These are phyloP conservation scores for Zelonia costaricensis DNA, from an alignment of 208 protist genomes.

Conservation along the genomic window DNA sequence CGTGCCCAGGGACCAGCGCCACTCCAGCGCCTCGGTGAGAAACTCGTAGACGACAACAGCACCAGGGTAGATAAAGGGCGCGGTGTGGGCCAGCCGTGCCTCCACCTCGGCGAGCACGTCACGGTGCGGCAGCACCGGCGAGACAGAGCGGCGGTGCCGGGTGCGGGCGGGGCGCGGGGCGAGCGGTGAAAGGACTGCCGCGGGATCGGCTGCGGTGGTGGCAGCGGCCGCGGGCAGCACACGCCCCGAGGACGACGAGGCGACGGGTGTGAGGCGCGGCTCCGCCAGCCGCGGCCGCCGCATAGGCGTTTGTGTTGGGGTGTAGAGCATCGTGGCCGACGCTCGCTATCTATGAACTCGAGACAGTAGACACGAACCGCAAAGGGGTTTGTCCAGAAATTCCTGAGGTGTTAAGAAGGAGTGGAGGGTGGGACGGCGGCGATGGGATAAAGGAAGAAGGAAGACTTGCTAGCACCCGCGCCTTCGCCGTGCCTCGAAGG, in stretches of 20 bases:
- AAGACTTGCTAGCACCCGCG: too few relatives aligned
- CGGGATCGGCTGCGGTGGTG: neutral
- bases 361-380: too few relatives aligned
- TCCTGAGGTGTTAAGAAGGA: too few relatives aligned
- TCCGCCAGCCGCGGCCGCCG: constrained; percentile 4
- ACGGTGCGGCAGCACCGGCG: constrained; percentile 8
- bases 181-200: neutral
- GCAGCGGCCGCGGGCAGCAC: neutral
- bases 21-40: constrained; percentile 27
- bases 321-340: neutral
- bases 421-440: too few relatives aligned
- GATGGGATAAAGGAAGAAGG: too few relatives aligned
- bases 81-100: constrained; percentile 12
- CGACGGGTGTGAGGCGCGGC: neutral
- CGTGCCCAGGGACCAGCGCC: constrained; percentile 48
- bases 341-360: too few relatives aligned
- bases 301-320: neutral
- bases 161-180: neutral
- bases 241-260: neutral
- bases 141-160: constrained; percentile 1
- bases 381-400: too few relatives aligned
- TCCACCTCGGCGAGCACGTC: constrained; percentile 17
- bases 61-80: constrained; percentile 21
- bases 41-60: constrained; percentile 65
- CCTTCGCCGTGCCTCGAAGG: too few relatives aligned